Evolutionary conservation across 176 grass and related monocot species (phyloP).

Genomic region (Ensete glaucum): DNA sequence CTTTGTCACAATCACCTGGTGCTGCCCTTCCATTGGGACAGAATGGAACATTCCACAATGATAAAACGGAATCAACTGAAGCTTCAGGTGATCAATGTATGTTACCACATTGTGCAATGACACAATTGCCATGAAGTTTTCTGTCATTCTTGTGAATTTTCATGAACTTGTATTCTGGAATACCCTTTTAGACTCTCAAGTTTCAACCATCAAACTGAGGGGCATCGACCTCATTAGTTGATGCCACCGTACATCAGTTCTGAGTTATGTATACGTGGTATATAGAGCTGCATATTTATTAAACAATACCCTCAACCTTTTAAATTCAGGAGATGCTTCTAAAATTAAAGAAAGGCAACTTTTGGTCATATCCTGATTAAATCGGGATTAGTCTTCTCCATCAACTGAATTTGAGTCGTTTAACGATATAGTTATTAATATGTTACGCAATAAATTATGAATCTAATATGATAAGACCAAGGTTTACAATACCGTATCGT

Average conservation of each 20-base stretch:
- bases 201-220: neutral
- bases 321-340: neutral
- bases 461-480: neutral
- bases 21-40: conserved; percentile 41
- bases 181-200: neutral
- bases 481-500: too few relatives aligned
- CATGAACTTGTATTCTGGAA: too few relatives aligned
- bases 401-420: too few relatives aligned
- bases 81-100: conserved; percentile 55
- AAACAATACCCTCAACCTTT: neutral
- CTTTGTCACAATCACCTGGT: conserved; percentile 72
- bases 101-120: neutral
- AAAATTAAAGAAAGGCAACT: neutral
- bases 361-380: too few relatives aligned
- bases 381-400: too few relatives aligned
- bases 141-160: neutral
- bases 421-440: too few relatives aligned
- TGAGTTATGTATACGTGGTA: neutral
- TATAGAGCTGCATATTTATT: neutral
- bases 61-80: conserved; percentile 47
- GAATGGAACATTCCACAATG: conserved; percentile 65
- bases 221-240: neutral
- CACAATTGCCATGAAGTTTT: neutral
- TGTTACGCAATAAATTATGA: neutral
- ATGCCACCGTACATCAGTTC: neutral